These are phyloP conservation scores for Andrographis paniculata DNA, from an alignment of 305 asterid species.

Conservation along the genomic window DNA sequence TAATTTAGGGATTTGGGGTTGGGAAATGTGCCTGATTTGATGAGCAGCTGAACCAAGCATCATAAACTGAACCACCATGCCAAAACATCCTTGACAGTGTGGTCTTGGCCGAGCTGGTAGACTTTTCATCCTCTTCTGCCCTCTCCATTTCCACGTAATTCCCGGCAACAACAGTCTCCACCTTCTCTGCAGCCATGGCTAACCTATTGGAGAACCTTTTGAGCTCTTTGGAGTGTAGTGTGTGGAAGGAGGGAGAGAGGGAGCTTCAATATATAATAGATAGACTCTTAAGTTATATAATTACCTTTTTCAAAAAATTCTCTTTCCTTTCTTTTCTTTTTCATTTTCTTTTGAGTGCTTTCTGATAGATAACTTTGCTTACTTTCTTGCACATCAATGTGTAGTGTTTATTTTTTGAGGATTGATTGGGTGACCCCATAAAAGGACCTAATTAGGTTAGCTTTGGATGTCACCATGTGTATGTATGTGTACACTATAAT, in stretches of 20 bases:
- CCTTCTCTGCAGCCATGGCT: conserved; percentile 73
- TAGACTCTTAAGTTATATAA: conserved; percentile 1
- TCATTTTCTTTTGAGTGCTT: no score
- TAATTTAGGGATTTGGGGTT: no score
- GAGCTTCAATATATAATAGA: conserved; percentile 22
- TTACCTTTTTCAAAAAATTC: neutral
- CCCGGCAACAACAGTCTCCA: conserved; percentile 74
- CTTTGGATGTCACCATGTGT: conserved; percentile 3
- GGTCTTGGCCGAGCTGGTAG: conserved; percentile 37
- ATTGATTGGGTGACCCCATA: conserved; percentile 40
- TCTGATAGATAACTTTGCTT: no score
- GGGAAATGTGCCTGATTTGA: conserved; percentile 51
- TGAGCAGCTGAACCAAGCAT: conserved; percentile 91
- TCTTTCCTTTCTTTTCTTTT: conserved; percentile 2
- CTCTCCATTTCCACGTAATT: conserved; percentile 74
- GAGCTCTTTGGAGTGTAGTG: neutral
- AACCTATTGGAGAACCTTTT: no score
- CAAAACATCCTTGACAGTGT: conserved; percentile 56
- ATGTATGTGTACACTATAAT: neutral
- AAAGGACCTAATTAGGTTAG: conserved; percentile 24
- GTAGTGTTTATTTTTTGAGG: conserved; percentile 26
- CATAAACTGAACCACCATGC: conserved; percentile 93
- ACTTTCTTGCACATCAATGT: conserved; percentile 19
- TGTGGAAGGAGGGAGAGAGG: conserved; percentile 13
- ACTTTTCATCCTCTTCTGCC: conserved; percentile 27